Base-by-base conservation (phyloP, 1,284 basidiomycete species). In the Inonotus hispidus region DNA sequence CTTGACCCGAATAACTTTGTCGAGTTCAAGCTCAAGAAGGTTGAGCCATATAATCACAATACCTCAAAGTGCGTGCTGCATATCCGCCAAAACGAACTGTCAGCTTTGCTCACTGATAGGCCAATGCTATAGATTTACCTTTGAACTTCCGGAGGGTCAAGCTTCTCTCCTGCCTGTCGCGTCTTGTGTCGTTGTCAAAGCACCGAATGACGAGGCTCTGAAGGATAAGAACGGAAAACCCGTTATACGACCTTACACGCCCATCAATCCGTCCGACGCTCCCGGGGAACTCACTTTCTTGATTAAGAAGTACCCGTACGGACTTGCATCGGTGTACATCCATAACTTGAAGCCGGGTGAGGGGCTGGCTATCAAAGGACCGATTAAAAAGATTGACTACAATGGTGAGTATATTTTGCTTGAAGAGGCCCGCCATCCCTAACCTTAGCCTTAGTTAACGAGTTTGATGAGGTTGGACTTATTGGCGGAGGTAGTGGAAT, bases 21-120 rank as follows among this genome's bases (percentile, higher is more conserved):
- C 57, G 83, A 91, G 71, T 87, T 98, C 74, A 89, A 85, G 70
- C 82, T 98, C 68, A 90, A 90, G 75, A 84, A 87, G 71, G 78
- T 98, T 67, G 81, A 87, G 67, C 86, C 87, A 1, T 98, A 98
- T 81, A 99, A 96, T 82, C 90, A 96, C 80, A 94, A 96, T 76
- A 87, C 92, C 4, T 79, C 90, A 38, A 82, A 82, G 81, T 89
- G 66, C 63, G 78, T 72, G 45, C 35, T 50, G 29, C 38, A 32
- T 19, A 4, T 4, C 58, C 43, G 35, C 38, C 25, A 46, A 45
- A 38, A 38, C 43, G 53, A 27, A 58, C 59, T 56, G 14, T 49
- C 21, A 13, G 62, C 38, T 38, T 38, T 32, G 19, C 56, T 32
- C 10, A n/a, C 41, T 63, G 54, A n/a, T 16, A 14, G 45, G 47